These are phyloP conservation scores for Alternaria triticimaculans DNA, from an alignment of 2,329 filamentous ascomycete species.

Conservation along the genomic window DNA sequence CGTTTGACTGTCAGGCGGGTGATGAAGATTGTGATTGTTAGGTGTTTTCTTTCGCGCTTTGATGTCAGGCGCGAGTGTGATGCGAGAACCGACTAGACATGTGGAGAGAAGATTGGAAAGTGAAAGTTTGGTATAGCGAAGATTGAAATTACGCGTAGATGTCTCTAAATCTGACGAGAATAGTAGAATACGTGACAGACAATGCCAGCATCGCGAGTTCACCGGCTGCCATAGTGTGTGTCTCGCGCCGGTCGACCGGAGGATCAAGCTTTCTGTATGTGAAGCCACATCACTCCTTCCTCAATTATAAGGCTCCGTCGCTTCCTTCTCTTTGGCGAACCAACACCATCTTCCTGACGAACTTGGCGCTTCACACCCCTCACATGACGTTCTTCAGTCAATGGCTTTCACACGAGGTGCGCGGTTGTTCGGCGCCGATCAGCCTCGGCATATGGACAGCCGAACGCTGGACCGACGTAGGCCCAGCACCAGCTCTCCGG, in stretches of 20 bases:
- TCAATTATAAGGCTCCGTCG: accelerated
- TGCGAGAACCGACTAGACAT: not conserved
- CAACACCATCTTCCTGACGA: not conserved
- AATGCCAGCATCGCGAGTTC: not conserved
- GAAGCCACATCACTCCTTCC: not conserved
- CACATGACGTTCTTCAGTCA: not conserved
- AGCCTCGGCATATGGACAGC: conserved; percentile 31
- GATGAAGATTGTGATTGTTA: not conserved
- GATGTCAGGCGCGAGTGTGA: not conserved
- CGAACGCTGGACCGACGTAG: conserved; percentile 31
- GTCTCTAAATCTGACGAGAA: accelerated
- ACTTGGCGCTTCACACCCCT: not conserved
- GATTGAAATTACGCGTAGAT: not conserved
- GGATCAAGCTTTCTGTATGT: not conserved
- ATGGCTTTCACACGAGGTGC: not conserved
- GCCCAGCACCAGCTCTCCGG: conserved; percentile 30
- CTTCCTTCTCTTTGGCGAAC: not conserved
- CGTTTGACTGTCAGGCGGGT: not conserved
- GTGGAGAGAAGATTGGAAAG: not conserved
- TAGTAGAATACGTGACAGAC: not conserved
- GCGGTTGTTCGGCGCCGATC: conserved; percentile 18
- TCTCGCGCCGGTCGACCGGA: not conserved
- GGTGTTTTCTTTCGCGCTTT: not conserved
- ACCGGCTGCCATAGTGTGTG: not conserved
- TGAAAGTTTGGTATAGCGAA: not conserved